Percentiles rank a stretch among this genome's conserved stretches.
Evolutionary conservation across 2,329 filamentous ascomycete species (phyloP).

Genomic region (Nemania diffusa): DNA sequence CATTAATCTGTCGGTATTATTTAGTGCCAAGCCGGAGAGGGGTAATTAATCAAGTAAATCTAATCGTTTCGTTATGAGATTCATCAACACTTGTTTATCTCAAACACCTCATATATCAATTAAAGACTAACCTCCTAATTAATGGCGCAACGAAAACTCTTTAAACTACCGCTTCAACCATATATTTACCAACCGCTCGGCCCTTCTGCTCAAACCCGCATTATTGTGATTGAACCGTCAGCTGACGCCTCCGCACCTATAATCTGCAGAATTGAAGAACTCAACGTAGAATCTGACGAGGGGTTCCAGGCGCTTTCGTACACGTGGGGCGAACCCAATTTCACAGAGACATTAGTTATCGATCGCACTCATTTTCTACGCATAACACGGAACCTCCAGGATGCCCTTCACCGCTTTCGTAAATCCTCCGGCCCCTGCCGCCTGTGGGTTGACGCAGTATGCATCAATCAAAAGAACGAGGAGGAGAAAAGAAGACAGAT

Average conservation of each 20-base stretch:
- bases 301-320: conserved; percentile 22
- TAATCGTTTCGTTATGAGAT: not conserved
- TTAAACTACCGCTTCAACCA: conserved; percentile 5
- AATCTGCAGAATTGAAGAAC: conserved; percentile 4
- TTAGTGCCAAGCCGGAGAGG: too few species aligned
- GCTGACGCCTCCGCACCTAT: conserved; percentile 7
- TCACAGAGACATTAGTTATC: conserved; percentile 16
- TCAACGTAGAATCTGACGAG: conserved; percentile 5
- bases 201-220: conserved; percentile 20
- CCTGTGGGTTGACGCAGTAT: conserved; percentile 22
- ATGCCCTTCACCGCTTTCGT: conserved; percentile 23
- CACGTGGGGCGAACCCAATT: conserved; percentile 20
- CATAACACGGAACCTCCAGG: conserved; percentile 24
- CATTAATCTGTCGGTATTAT: too few species aligned
- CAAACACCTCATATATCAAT: not conserved
- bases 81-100: not conserved
- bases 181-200: conserved; percentile 17
- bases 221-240: conserved; percentile 15
- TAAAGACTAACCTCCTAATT: not conserved
- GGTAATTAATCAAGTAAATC: too few species aligned
- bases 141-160: not conserved
- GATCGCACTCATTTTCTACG: conserved; percentile 2
- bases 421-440: not conserved
- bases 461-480: conserved; percentile 25
- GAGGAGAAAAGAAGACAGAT: conserved; percentile 28